A percentile compares a stretch with the other conserved stretches of the same genome.
phyloP scores from a whole-genome alignment of 805 yeast genomes.

The Jamesozyma spencerorum region DNA sequence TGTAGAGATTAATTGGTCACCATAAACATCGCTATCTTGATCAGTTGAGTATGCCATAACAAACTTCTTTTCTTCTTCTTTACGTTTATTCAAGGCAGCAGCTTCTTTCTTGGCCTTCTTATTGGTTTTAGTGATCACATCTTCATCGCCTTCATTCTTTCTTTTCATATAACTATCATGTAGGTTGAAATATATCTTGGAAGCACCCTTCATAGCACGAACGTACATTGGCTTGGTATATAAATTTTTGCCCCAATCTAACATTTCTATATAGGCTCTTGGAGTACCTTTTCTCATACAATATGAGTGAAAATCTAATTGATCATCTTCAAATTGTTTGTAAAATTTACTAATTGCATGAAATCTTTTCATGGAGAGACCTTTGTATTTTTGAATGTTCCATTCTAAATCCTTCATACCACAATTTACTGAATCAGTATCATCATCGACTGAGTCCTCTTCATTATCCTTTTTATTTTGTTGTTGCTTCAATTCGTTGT shows the following conservation, averaged over 20 bases:
- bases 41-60: constrained; percentile 38
- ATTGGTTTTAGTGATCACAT: constrained; percentile 15
- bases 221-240: constrained; percentile 61
- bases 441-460: constrained; percentile 7
- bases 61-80: constrained; percentile 42
- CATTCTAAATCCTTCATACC: constrained; percentile 36
- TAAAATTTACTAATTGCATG: constrained; percentile 56
- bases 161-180: constrained; percentile 13
- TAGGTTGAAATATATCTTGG: constrained; percentile 43
- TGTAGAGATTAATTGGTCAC: constrained; percentile 34
- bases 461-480: not conserved
- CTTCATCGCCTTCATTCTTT: constrained; percentile 9
- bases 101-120: constrained; percentile 53
- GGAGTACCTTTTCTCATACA: constrained; percentile 87
- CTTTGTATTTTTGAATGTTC: constrained; percentile 40
- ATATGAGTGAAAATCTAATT: constrained; percentile 89
- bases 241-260: constrained; percentile 74
- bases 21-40: constrained; percentile 55
- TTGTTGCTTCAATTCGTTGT: constrained; percentile 9
- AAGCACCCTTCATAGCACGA: constrained; percentile 61
- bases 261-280: constrained; percentile 66
- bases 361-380: constrained; percentile 75
- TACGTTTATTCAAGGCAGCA: constrained; percentile 39
- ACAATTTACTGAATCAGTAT: constrained; percentile 13
- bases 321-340: constrained; percentile 68